A percentile compares a stretch with the other conserved stretches of the same genome.
phyloP scores from a whole-genome alignment of 805 yeast species.

The Spathaspora hagerdaliae region DNA sequence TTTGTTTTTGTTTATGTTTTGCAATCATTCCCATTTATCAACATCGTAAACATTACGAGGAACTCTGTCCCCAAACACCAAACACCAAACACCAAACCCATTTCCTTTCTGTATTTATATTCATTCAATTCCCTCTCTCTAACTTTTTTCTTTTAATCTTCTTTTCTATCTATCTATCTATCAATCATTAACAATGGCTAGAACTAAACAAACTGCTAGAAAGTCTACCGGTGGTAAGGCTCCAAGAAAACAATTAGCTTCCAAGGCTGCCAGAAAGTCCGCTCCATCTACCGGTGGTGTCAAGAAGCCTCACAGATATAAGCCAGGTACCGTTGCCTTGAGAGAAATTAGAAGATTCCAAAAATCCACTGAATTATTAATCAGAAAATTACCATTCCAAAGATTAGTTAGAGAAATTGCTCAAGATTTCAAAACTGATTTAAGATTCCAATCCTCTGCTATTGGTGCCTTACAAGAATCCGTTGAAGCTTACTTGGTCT shows the following conservation, averaged over 20 bases:
- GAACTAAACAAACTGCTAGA: slow-evolving; percentile 50
- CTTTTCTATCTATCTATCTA: slow-evolving; percentile 1
- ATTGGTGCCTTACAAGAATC: slow-evolving; percentile 50
- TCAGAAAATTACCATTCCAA: slow-evolving; percentile 49
- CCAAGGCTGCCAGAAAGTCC: slow-evolving; percentile 49
- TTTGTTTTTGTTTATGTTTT: too few relatives aligned
- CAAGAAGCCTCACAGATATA: slow-evolving; percentile 50
- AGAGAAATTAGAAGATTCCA: slow-evolving; percentile 51
- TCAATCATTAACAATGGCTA: slow-evolving; percentile 33
- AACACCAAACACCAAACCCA: too few relatives aligned
- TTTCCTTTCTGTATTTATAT: not conserved
- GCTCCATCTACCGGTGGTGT: slow-evolving; percentile 50
- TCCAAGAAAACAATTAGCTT: slow-evolving; percentile 49
- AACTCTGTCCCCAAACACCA: too few relatives aligned
- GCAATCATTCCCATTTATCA: too few relatives aligned
- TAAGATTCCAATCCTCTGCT: slow-evolving; percentile 48
- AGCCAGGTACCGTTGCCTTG: slow-evolving; percentile 51
- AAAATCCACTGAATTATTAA: slow-evolving; percentile 45
- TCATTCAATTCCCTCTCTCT: not conserved
- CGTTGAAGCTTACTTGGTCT: slow-evolving; percentile 47
- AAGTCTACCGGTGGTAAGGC: slow-evolving; percentile 51
- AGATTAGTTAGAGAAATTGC: slow-evolving; percentile 50
- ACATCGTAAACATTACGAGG: too few relatives aligned
- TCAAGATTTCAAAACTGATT: slow-evolving; percentile 47
- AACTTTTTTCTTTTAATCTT: not conserved